phyloP scores from a whole-genome alignment of 352 stramenopile genomes.

The Phytophthora quininea region DNA sequence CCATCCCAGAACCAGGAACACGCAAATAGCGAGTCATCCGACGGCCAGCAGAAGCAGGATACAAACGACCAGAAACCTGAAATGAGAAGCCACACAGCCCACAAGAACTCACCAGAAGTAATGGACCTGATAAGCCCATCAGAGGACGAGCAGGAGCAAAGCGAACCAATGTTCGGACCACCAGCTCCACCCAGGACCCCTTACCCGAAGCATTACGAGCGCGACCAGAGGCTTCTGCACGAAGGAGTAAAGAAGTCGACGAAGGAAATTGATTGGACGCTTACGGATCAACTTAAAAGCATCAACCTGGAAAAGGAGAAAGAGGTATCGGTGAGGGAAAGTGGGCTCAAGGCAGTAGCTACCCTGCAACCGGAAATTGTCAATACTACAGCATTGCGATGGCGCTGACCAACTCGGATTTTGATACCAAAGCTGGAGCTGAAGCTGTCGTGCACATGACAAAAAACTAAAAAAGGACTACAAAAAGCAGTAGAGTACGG shows the following conservation, averaged over 20 bases:
- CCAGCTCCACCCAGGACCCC: not conserved
- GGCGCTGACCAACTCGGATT: not conserved
- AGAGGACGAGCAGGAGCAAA: not conserved
- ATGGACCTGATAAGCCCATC: not conserved
- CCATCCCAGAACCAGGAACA: no score
- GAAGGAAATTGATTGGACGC: not conserved
- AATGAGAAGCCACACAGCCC: not conserved
- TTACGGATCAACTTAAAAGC: not conserved
- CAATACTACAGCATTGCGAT: constrained; percentile 4
- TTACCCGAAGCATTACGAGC: not conserved
- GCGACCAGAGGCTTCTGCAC: not conserved
- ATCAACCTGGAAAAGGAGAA: not conserved
- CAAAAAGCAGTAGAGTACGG: not conserved
- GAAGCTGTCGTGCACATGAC: not conserved
- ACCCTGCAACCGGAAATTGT: constrained; percentile 4
- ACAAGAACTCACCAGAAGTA: not conserved
- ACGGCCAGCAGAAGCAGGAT: not conserved
- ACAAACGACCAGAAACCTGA: not conserved
- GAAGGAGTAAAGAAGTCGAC: not conserved
- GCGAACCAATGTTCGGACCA: not conserved
- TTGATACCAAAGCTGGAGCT: not conserved
- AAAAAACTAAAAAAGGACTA: constrained; percentile 6
- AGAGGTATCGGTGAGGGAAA: not conserved
- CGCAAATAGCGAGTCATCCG: not conserved
- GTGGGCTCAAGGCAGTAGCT: not conserved